Evolutionary conservation across 257 asterid species (phyloP).

Genomic region (Fraxinus excelsior): DNA sequence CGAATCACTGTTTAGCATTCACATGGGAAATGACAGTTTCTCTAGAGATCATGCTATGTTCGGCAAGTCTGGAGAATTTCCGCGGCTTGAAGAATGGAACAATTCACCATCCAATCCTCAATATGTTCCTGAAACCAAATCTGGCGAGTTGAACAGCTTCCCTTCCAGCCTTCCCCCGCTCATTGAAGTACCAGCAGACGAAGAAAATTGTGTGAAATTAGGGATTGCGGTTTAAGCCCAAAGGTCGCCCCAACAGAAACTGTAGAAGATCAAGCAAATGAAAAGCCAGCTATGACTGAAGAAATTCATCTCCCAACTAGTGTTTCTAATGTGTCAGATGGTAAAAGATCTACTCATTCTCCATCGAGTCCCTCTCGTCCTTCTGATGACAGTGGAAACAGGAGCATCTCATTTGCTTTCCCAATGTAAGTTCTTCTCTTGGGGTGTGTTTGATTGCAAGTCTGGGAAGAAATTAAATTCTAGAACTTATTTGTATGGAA

Average conservation of each 20-base stretch:
- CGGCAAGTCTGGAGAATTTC: slow-evolving; percentile 51
- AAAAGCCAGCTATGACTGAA: background rate
- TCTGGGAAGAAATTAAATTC: too few relatives aligned
- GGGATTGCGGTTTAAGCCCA: background rate
- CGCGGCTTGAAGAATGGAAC: slow-evolving; percentile 46
- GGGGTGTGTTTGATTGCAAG: background rate
- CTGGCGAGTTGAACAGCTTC: slow-evolving; percentile 36
- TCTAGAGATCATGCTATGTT: slow-evolving; percentile 44
- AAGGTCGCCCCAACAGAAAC: background rate
- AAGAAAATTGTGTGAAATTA: slow-evolving; percentile 34
- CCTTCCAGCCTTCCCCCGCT: slow-evolving; percentile 53
- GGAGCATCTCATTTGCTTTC: slow-evolving; percentile 52
- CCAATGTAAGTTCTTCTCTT: slow-evolving; percentile 48
- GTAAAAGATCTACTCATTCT: slow-evolving; percentile 10
- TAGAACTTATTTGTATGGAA: too few relatives aligned
- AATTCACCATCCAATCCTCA: slow-evolving; percentile 21
- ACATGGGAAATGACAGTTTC: slow-evolving; percentile 75
- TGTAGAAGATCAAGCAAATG: slow-evolving; percentile 17
- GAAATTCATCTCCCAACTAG: background rate
- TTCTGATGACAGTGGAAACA: slow-evolving; percentile 52
- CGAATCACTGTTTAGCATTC: too few relatives aligned
- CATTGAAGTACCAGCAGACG: slow-evolving; percentile 45
- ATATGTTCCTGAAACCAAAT: slow-evolving; percentile 32
- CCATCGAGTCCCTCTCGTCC: slow-evolving; percentile 48
- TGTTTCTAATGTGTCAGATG: slow-evolving; percentile 19